Conservation (phyloP, 1,139 yeast genomes). For the Suhomyces coccinellae region DNA sequence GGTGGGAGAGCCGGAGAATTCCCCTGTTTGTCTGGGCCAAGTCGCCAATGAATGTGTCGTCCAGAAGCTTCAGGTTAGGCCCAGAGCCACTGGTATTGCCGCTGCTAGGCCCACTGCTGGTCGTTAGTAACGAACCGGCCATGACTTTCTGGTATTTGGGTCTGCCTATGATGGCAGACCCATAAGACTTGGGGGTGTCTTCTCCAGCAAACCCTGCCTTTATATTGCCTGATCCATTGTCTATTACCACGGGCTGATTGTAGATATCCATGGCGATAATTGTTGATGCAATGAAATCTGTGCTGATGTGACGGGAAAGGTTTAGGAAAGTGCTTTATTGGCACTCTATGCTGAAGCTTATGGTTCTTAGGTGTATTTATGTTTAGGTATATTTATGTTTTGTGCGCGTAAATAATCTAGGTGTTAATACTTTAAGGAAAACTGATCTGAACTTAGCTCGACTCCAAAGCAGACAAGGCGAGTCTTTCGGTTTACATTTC, state of each 20-base stretch:
- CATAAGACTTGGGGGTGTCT: conserved; percentile 66
- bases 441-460: too few relatives aligned
- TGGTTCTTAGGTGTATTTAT: too few relatives aligned
- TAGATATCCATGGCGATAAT: conserved; percentile 24
- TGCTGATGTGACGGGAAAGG: not conserved
- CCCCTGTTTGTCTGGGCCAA: conserved; percentile 78
- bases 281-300: not conserved
- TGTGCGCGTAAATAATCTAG: too few relatives aligned
- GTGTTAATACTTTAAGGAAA: too few relatives aligned
- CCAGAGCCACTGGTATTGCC: conserved; percentile 21
- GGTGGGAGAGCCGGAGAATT: conserved; percentile 64
- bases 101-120: conserved; percentile 18
- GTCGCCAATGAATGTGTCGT: conserved; percentile 65
- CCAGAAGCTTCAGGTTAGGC: conserved; percentile 15
- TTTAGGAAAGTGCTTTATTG: not conserved
- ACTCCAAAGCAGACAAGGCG: too few relatives aligned
- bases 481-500: too few relatives aligned
- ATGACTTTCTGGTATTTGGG: conserved; percentile 83
- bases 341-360: too few relatives aligned
- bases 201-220: conserved; percentile 96
- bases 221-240: conserved; percentile 87
- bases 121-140: conserved; percentile 70
- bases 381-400: too few relatives aligned
- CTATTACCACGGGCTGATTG: conserved; percentile 90
- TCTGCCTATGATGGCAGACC: conserved; percentile 63